Conservation (phyloP, 2,329 filamentous ascomycete species). For the Cladosporium sp. region DNA sequence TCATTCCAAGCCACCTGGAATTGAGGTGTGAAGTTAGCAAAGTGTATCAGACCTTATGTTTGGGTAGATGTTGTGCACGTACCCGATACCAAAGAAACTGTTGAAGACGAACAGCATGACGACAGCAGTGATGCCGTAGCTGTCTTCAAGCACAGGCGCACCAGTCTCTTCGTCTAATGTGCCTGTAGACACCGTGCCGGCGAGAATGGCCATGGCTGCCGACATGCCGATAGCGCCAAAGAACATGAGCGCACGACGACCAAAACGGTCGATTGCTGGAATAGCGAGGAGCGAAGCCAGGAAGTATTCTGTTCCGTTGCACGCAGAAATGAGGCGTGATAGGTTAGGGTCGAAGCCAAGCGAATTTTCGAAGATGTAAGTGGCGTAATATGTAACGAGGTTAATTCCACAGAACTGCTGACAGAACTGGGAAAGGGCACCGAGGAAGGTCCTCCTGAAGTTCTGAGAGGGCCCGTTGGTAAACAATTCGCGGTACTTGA, state of each 20-base stretch:
- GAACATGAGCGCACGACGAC: slow-evolving; percentile 66
- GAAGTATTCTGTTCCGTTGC: slow-evolving; percentile 32
- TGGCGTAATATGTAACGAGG: slow-evolving; percentile 21
- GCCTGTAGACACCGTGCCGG: slow-evolving; percentile 21
- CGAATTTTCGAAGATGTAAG: slow-evolving; percentile 24
- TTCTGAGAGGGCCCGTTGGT: slow-evolving; percentile 16
- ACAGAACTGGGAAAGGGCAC: slow-evolving; percentile 14
- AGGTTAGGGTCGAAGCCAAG: slow-evolving; percentile 26
- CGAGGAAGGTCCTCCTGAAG: slow-evolving; percentile 14
- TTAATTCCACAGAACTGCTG: slow-evolving; percentile 19
- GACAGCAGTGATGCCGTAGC: slow-evolving; percentile 27
- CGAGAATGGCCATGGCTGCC: slow-evolving; percentile 28
- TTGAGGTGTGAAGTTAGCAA: not conserved
- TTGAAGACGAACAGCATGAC: slow-evolving; percentile 35
- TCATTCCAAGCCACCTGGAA: slow-evolving; percentile 26
- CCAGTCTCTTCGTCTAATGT: slow-evolving; percentile 20
- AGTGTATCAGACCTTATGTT: not conserved
- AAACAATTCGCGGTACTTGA: slow-evolving; percentile 17
- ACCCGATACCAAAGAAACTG: slow-evolving; percentile 31
- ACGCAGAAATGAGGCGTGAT: slow-evolving; percentile 28
- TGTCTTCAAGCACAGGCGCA: slow-evolving; percentile 22
- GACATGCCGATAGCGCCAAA: slow-evolving; percentile 53
- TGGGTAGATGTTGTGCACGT: not conserved
- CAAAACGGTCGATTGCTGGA: slow-evolving; percentile 47
- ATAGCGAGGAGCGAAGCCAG: slow-evolving; percentile 38